Evolutionary conservation across 352 stramenopile genomes (phyloP), one percentile per base, ranked within the genome.

Genomic region (Phytophthora cajani): DNA sequence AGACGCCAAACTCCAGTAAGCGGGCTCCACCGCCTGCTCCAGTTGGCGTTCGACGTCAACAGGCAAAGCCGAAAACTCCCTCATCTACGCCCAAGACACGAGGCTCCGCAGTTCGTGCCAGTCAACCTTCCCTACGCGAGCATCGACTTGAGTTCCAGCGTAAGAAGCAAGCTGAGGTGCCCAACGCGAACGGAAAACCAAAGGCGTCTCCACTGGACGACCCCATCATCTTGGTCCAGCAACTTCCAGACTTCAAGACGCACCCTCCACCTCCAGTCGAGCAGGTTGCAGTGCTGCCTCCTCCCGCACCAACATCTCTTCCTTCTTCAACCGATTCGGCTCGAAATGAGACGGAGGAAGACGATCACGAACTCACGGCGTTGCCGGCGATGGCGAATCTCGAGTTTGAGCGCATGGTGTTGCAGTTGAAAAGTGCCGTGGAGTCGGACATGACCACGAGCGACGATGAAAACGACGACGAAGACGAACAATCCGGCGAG

Each of bases 391-490:
- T 72, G 40, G 71, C 67, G 3, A 89, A 86, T 51, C 64, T 93
- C 17, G 86, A 93, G 65, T 92, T 90, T 36, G 80, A 91, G 64
- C 84, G 84, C 17, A 93, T 93, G 86, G 71, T 93, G 10, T 68
- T 93, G 8, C 86, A 92, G 55, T 65, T 93, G 0, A 87, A 91
- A 65, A 87, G 82, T 55, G 80, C 84, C 19, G 72, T 93, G 19
- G 81, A 90, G 50, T 71, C 67, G 2, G 55, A 71, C 1, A 54
- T 60, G 42, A 57, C 52, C 19, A 56, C 73, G 14, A 71, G 56
- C 17, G 73, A 80, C 9, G 71, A 87, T 1, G 66, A 81, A 2
- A 61, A 80, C 17, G 77, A 88, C 12, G 64, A 80, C 0, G 67
- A 71, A 46, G 75, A 89, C 0, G 66, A 80, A 9, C 60, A 81